Percentiles rank a stretch among this genome's conserved stretches.
Evolutionary conservation across 2,329 filamentous ascomycete species (phyloP).

Genomic region (Thelonectria rubi): DNA sequence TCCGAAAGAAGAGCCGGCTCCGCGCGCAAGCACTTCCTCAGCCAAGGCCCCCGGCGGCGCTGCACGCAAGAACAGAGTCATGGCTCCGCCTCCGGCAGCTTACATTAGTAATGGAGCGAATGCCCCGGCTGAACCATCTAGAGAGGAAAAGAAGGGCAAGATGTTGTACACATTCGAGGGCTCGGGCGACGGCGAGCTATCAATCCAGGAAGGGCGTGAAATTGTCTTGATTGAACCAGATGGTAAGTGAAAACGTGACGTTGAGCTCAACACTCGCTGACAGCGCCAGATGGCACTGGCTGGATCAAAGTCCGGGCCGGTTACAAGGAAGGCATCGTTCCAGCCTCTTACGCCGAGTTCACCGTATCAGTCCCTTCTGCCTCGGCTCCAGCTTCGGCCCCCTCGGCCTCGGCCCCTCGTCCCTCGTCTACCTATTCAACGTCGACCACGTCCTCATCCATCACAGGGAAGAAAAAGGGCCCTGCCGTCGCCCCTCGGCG

Average conservation of each 20-base stretch:
- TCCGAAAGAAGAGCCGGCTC: slow-evolving; percentile 32
- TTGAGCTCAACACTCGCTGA: neutral
- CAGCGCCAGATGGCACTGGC: slow-evolving; percentile 78
- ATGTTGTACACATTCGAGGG: slow-evolving; percentile 92
- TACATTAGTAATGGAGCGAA: slow-evolving; percentile 75
- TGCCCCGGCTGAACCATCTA: slow-evolving; percentile 54
- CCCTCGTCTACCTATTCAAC: slow-evolving; percentile 82
- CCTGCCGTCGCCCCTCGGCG: slow-evolving; percentile 90
- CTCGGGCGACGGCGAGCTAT: slow-evolving; percentile 81
- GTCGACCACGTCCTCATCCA: slow-evolving; percentile 58
- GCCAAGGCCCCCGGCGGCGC: slow-evolving; percentile 42
- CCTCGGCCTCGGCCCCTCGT: slow-evolving; percentile 60
- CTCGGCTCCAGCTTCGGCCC: slow-evolving; percentile 54
- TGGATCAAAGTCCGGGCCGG: slow-evolving; percentile 87
- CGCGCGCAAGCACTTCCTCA: slow-evolving; percentile 44
- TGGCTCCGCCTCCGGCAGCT: slow-evolving; percentile 85
- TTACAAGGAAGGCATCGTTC: slow-evolving; percentile 84
- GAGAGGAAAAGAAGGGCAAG: slow-evolving; percentile 71
- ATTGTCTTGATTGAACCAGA: slow-evolving; percentile 85
- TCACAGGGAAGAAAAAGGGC: slow-evolving; percentile 79
- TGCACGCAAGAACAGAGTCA: slow-evolving; percentile 72
- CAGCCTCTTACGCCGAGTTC: slow-evolving; percentile 83
- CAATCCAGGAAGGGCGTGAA: slow-evolving; percentile 80
- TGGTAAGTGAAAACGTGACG: slow-evolving; percentile 65
- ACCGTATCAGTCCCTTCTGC: slow-evolving; percentile 51